Evolutionary conservation across 2,329 filamentous ascomycete species (phyloP), one percentile per base, ranked within the genome.

Genomic region (Alternaria gaisen): DNA sequence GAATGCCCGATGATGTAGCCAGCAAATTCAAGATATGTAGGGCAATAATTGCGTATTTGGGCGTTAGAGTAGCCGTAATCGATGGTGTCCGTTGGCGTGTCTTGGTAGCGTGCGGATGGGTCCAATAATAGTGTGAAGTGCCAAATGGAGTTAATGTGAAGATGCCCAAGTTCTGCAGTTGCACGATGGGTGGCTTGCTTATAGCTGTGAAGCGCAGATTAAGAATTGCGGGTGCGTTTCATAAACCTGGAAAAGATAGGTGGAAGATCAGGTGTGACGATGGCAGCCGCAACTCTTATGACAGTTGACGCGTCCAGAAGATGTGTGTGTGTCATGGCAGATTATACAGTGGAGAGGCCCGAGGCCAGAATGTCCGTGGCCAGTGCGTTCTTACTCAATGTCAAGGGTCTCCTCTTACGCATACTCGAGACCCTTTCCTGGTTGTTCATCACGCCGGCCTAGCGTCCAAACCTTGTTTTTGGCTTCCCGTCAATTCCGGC

Each of bases 1-100:
- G 63, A 57, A 72, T 70, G 72, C 71, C 69, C 66, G 72, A 75
- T 74, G 72, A 73, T 74, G 72, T 74, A 60, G 53, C 38, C 53
- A 53, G 58, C 47, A 36, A 60, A 51, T 60, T 53, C 44, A 47
- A 58, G 66, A 60, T 61, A 74, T 63, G 67, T 70, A 72, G 72
- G 64, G 66, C 67, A 60, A 41, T 34, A 47, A 48, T 62, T 59
- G 61, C 60, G 61, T 58, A 56, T 63, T 64, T 63, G 64, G 63
- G 63, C 56, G 60, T 71, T 63, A 65, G 63, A 66, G 64, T 58
- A 61, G 41, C 67, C 61, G 56, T 65, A 66, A 57, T 67, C 34
- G 58, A 60, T 66, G 57, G 46, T 53, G 58, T 58, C 52, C 48
- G 61, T 66, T 69, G 67, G 67, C 64, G 68, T 69, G 62, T 60